Evolutionary conservation across 106 monocot species (phyloP), one percentile per base, ranked within the genome.

Genomic region (Alisma plantagoaquatica): DNA sequence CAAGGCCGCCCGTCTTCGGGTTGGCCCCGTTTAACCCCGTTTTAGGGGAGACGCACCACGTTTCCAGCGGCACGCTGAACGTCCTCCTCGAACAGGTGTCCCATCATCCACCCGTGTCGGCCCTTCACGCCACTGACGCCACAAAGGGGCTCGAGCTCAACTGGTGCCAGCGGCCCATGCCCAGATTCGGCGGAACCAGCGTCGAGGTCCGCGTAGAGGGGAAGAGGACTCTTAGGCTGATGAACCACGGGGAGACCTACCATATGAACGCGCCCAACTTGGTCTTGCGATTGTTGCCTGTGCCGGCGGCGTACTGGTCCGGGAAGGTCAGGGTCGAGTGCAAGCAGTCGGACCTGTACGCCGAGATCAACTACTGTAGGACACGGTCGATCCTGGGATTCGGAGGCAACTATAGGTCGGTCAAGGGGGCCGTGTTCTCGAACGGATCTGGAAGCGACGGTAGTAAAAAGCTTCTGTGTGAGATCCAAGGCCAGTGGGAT

Each of bases 11-110:
- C 0, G 75, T 84, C 8, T 96, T 89, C 43, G 89, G 88, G 9
- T 41, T 76, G 56, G 78, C 84, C 51, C 96, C 96, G 52, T 96
- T 65, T 44, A 96, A 96, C 61, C 96, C 96, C 8, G 48, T 96
- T 62, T 81, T 96, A 10, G 96, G 96, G 44, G 96, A 96, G 59
- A 96, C 96, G 2, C 96, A 96, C 47, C 96, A 96, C 53, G 88
- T 78, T 16, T 81, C 88, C 22, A 76, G 30, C 1, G 96, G 88
- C 70, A 68, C 60, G 8, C 77, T 89, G 7, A 81, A 96, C 77
- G 64, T 96, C 29, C 73, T 96, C 4, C 70, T 89, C 25, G 96
- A 96, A 60, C 94, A 94, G 77, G 78, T 96, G 10, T 89, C 84
- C 14, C 96, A 96, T 73, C 80, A 76, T 31, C 96, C 96, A 47